These are phyloP conservation scores for Suillus spraguei DNA, from an alignment of 768 basidiomycete genomes.

Conservation along the genomic window DNA sequence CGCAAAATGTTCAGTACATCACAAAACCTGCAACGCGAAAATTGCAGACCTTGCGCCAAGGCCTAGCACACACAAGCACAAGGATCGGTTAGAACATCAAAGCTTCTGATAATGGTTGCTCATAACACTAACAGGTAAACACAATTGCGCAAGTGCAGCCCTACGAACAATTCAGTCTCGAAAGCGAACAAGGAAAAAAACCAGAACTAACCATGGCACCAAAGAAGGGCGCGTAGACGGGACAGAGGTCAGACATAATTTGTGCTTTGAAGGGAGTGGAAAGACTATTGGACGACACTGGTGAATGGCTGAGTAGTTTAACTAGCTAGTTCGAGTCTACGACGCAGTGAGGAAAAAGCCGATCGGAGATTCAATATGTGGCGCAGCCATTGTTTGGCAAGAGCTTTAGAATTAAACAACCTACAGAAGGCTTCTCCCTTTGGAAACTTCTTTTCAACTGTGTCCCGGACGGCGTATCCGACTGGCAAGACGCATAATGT, in stretches of 20 bases:
- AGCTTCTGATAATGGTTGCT: neutral
- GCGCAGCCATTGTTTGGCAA: slow-evolving; percentile 28
- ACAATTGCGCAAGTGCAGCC: slow-evolving; percentile 97
- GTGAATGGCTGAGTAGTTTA: neutral
- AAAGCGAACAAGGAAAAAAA: neutral
- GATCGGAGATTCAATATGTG: slow-evolving; percentile 28
- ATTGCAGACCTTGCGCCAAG: slow-evolving; percentile 79
- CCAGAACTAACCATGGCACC: slow-evolving; percentile 80
- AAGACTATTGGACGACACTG: slow-evolving; percentile 2
- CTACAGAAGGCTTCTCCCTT: slow-evolving; percentile 16
- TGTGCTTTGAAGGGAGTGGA: slow-evolving; percentile 9
- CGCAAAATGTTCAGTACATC: neutral
- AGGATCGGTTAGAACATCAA: slow-evolving; percentile 3
- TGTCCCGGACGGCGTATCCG: neutral
- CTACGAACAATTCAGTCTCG: slow-evolving; percentile 41
- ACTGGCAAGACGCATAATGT: slow-evolving; percentile 38
- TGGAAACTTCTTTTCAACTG: slow-evolving; percentile 1
- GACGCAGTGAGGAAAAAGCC: slow-evolving; percentile 21
- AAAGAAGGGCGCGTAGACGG: slow-evolving; percentile 98
- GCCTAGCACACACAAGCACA: slow-evolving; percentile 43
- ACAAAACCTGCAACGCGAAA: neutral
- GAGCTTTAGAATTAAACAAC: slow-evolving; percentile 33
- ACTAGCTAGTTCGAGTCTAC: slow-evolving; percentile 5
- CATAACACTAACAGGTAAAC: slow-evolving; percentile 81
- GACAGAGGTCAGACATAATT: slow-evolving; percentile 79